A percentile compares a stretch with the other conserved stretches of the same genome.
These are phyloP conservation scores for Alternaria sp. DNA, from an alignment of 2,329 filamentous ascomycete genomes.

Conservation along the genomic window DNA sequence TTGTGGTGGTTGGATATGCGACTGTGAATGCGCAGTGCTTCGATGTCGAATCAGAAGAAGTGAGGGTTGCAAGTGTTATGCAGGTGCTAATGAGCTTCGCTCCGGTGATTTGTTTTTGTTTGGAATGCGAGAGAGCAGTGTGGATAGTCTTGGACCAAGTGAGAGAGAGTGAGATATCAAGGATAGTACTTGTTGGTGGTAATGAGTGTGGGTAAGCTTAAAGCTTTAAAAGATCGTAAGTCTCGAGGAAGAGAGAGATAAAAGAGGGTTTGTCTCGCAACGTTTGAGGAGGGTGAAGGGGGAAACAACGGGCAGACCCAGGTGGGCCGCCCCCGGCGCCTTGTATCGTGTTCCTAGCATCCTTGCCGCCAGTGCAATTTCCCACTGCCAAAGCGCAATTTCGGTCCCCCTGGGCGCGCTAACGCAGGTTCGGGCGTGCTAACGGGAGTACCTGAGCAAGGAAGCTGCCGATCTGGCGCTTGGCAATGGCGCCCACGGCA, in stretches of 20 bases:
- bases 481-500: neutral
- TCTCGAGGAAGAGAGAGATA: constrained; percentile 15
- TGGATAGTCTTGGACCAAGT: constrained; percentile 10
- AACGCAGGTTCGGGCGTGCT: constrained; percentile 6
- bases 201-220: constrained; percentile 9
- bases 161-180: constrained; percentile 2
- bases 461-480: constrained; percentile 10
- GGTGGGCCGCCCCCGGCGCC: constrained; percentile 15
- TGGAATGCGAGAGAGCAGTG: constrained; percentile 19
- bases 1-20: constrained; percentile 4
- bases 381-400: constrained; percentile 3
- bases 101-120: neutral
- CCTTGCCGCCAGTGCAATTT: constrained; percentile 32
- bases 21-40: constrained; percentile 5
- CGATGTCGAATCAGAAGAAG: constrained; percentile 12
- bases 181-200: neutral
- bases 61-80: constrained; percentile 7
- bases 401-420: constrained; percentile 7
- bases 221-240: constrained; percentile 6
- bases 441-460: constrained; percentile 16
- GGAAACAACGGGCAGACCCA: constrained; percentile 20
- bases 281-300: constrained; percentile 25
- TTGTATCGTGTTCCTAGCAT: constrained; percentile 30
- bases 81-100: constrained; percentile 7
- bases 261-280: constrained; percentile 21